Conservation (phyloP, 169 alveolate genomes). For the Plasmodium vivax region DNA sequence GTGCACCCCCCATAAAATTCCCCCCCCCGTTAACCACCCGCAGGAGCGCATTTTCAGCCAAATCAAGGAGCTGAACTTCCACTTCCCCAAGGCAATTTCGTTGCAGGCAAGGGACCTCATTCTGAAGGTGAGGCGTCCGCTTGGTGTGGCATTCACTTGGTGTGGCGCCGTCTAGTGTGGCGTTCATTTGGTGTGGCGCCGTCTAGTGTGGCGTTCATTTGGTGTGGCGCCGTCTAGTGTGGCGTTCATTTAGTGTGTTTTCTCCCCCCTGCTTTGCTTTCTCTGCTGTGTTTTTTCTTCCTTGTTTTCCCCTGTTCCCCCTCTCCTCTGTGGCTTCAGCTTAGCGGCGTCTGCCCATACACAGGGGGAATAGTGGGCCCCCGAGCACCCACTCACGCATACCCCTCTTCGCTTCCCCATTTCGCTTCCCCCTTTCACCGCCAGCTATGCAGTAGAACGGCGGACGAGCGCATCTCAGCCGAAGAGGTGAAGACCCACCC, state of each 20-base stretch:
- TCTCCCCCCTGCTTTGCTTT: not conserved
- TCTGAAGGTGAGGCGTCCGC: constrained; percentile 30
- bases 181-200: too few species aligned
- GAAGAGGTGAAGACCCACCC: constrained; percentile 69
- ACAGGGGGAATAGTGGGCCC: not conserved
- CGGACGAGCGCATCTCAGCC: constrained; percentile 65
- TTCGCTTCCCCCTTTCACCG: not conserved
- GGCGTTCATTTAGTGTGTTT: not conserved
- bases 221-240: too few species aligned
- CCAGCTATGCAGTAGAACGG: constrained; percentile 64
- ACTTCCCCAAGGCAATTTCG: constrained; percentile 54
- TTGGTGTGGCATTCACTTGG: too few species aligned
- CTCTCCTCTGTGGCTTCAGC: not conserved
- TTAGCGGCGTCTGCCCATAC: not conserved
- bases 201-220: too few species aligned
- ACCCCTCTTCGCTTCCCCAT: not conserved
- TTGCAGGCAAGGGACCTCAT: constrained; percentile 45
- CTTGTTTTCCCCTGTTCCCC: too few species aligned
- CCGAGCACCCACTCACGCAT: not conserved
- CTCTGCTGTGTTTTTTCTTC: not conserved
- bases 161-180: too few species aligned
- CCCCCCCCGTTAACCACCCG: not conserved
- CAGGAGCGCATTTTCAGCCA: constrained; percentile 68
- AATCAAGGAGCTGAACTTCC: constrained; percentile 60
- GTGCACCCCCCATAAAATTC: not conserved